Percentiles rank a stretch among this genome's conserved stretches.
These are phyloP conservation scores for Pleurotus tuoliensis DNA, from an alignment of 768 basidiomycete genomes.

Conservation along the genomic window DNA sequence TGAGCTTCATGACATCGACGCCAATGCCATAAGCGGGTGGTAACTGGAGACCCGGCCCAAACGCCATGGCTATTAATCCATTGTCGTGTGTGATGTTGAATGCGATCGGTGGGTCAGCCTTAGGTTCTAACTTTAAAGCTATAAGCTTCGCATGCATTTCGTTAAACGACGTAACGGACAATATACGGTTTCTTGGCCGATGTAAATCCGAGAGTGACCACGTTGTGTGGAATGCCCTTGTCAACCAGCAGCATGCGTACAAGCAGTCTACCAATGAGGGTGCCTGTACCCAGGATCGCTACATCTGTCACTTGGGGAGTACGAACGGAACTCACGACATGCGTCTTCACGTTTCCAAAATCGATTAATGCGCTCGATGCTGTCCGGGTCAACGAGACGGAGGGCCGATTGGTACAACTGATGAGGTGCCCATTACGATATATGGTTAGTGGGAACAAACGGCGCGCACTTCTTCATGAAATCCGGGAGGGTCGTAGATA, in stretches of 20 bases:
- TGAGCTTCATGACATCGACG: slow-evolving; percentile 79
- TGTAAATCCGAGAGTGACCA: slow-evolving; percentile 54
- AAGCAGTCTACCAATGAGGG: slow-evolving; percentile 73
- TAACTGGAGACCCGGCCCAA: slow-evolving; percentile 37
- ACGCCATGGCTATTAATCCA: slow-evolving; percentile 65
- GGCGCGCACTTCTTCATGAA: slow-evolving; percentile 37
- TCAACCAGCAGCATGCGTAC: slow-evolving; percentile 60
- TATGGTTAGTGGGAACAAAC: slow-evolving; percentile 6
- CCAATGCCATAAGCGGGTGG: slow-evolving; percentile 62
- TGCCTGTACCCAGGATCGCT: slow-evolving; percentile 40
- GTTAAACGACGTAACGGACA: slow-evolving; percentile 33
- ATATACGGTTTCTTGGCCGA: slow-evolving; percentile 74
- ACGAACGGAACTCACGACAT: slow-evolving; percentile 48
- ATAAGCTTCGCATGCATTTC: neutral
- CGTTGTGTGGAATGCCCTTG: slow-evolving; percentile 43
- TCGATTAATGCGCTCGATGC: slow-evolving; percentile 51
- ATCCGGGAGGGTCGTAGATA: slow-evolving; percentile 33
- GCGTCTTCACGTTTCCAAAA: slow-evolving; percentile 75
- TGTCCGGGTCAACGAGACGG: slow-evolving; percentile 50
- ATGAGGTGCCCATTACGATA: slow-evolving; percentile 9
- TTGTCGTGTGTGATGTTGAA: slow-evolving; percentile 86
- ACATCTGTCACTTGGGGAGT: no score
- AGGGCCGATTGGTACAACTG: slow-evolving; percentile 67
- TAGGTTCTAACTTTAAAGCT: slow-evolving; percentile 16
- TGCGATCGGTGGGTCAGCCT: slow-evolving; percentile 51